Percentiles rank a stretch among this genome's conserved stretches.
These are phyloP conservation scores for Hebeloma cylindrosporum DNA, from an alignment of 768 basidiomycete genomes.

Conservation along the genomic window DNA sequence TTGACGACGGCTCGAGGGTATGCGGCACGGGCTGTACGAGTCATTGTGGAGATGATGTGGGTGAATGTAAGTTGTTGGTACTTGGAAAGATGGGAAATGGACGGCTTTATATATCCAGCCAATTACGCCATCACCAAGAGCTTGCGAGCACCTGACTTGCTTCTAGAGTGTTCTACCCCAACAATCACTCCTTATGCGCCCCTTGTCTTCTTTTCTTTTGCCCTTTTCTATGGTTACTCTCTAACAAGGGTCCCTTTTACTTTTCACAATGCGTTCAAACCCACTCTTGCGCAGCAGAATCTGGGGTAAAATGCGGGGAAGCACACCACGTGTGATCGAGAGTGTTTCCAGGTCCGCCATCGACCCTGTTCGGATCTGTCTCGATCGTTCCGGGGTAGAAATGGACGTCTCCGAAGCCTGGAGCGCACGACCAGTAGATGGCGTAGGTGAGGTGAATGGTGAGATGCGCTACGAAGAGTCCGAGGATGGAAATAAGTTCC, in stretches of 20 bases:
- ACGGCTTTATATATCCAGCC: conserved; percentile 25
- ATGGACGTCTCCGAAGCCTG: no score
- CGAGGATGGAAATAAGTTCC: no score
- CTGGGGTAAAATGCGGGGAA: conserved; percentile 22
- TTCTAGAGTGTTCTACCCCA: conserved; percentile 24
- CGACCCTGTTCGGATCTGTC: conserved; percentile 4
- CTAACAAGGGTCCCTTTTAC: neutral
- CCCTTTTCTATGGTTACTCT: neutral
- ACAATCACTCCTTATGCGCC: conserved; percentile 1
- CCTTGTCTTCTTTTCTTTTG: neutral
- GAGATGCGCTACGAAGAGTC: no score
- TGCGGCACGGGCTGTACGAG: conserved; percentile 73
- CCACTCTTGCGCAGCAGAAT: neutral
- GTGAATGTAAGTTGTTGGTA: conserved; percentile 12
- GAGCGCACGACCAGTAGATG: no score
- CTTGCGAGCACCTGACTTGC: no score
- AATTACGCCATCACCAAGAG: conserved; percentile 21
- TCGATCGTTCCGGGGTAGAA: conserved; percentile 2
- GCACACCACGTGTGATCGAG: conserved; percentile 17
- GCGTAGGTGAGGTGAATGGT: no score
- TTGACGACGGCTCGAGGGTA: conserved; percentile 70
- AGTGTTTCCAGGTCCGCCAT: conserved; percentile 11
- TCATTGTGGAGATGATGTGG: conserved; percentile 48
- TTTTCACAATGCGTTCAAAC: neutral
- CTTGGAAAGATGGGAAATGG: conserved; percentile 6